phyloP scores from a whole-genome alignment of 441 rosid species.

The Syzygium malaccense region DNA sequence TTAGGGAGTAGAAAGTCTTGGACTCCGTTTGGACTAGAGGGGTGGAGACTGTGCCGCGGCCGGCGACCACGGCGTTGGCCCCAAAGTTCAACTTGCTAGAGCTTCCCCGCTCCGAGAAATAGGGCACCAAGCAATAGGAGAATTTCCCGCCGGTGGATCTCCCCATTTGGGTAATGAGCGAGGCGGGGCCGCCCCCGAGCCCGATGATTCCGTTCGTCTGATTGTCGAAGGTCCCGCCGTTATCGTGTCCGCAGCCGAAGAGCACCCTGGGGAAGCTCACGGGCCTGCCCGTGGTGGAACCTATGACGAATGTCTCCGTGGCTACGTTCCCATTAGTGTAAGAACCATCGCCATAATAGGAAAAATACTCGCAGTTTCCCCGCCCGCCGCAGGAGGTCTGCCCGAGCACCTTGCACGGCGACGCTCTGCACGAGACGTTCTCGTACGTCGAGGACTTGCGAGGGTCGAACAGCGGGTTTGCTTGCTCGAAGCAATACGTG shows the following conservation, averaged over 20 bases:
- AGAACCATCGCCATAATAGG: conserved; percentile 27
- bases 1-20: conserved; percentile 12
- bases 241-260: conserved; percentile 37
- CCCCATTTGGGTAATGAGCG: conserved; percentile 28
- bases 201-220: conserved; percentile 26
- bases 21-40: conserved; percentile 5
- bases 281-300: conserved; percentile 17
- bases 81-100: conserved; percentile 34
- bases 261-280: not conserved
- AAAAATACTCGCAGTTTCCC: conserved; percentile 11
- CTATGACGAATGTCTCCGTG: conserved; percentile 22
- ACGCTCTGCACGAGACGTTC: conserved; percentile 21
- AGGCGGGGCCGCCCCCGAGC: conserved; percentile 27
- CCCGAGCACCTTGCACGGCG: not conserved
- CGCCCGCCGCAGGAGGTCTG: not conserved
- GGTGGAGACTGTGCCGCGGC: conserved; percentile 24
- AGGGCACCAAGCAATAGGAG: conserved; percentile 39
- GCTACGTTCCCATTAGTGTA: conserved; percentile 24
- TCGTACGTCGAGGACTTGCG: conserved; percentile 24
- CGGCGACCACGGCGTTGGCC: conserved; percentile 8
- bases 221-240: conserved; percentile 14
- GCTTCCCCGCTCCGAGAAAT: not conserved
- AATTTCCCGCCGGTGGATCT: conserved; percentile 23
- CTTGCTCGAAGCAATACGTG: conserved; percentile 15
- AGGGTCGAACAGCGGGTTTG: conserved; percentile 26